These are phyloP conservation scores for Mycena vulgaris DNA, from an alignment of 768 basidiomycete genomes.

Conservation along the genomic window DNA sequence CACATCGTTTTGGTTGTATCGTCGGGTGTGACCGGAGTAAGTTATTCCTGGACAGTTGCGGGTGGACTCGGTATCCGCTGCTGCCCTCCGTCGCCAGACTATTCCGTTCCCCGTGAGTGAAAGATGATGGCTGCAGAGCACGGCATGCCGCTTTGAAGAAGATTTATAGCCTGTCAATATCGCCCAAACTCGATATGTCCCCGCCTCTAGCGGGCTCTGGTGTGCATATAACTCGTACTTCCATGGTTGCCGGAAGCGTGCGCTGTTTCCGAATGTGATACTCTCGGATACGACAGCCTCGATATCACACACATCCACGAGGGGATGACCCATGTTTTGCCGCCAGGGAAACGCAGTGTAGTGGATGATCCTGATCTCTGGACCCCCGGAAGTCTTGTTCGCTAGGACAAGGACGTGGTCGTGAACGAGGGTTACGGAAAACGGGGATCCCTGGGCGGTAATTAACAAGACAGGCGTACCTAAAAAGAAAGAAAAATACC, in stretches of 20 bases:
- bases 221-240: slow-evolving; percentile 11
- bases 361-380: background rate
- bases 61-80: no score
- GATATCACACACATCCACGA: background rate
- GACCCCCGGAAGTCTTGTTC: background rate
- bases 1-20: no score
- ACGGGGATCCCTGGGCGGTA: background rate
- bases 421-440: slow-evolving; percentile 1
- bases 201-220: slow-evolving; percentile 25
- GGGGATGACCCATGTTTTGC: no score
- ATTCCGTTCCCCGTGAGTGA: no score
- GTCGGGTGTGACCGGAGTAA: no score
- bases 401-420: slow-evolving; percentile 1
- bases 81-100: no score
- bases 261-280: background rate
- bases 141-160: no score
- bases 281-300: background rate
- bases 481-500: background rate
- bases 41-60: no score
- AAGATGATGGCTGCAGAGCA: no score
- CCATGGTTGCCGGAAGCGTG: background rate
- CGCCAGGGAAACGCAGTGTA: background rate
- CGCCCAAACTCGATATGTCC: slow-evolving; percentile 15
- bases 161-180: no score
- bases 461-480: background rate